Conservation (phyloP, 352 stramenopile genomes). For the Globisporangium carolinianum region DNA sequence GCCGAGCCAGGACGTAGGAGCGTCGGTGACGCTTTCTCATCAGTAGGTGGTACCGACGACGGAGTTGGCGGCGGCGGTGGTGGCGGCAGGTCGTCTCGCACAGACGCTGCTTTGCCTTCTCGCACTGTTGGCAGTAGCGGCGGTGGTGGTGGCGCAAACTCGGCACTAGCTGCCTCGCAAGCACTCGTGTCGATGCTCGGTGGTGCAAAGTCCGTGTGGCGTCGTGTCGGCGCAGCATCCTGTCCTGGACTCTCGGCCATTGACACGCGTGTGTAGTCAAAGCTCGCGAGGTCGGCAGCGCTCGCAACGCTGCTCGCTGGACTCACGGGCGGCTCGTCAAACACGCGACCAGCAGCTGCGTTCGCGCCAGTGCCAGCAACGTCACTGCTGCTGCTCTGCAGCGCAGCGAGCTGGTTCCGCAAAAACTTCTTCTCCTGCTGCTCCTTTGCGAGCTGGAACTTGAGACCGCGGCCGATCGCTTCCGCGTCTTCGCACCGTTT, state of each 20-base stretch:
- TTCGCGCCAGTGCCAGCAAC: background rate
- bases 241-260: slow-evolving; percentile 16
- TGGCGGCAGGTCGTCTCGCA: background rate
- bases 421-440: slow-evolving; percentile 75
- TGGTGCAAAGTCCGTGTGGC: background rate
- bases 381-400: slow-evolving; percentile 13
- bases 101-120: background rate
- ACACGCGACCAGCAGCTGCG: background rate
- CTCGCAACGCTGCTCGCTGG: slow-evolving; percentile 35
- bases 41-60: slow-evolving; percentile 14
- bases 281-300: slow-evolving; percentile 47
- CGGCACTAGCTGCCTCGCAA: background rate
- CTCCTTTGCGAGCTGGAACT: slow-evolving; percentile 70
- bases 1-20: slow-evolving; percentile 21
- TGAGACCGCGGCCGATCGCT: slow-evolving; percentile 52
- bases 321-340: slow-evolving; percentile 14
- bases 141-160: too few species aligned
- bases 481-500: slow-evolving; percentile 60
- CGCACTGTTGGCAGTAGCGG: too few species aligned
- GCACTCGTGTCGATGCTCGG: slow-evolving; percentile 5
- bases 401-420: slow-evolving; percentile 44
- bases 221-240: background rate
- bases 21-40: slow-evolving; percentile 22
- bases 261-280: slow-evolving; percentile 35
- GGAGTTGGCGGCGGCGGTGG: slow-evolving; percentile 19